Base-by-base conservation (phyloP, 1,139 yeast species). In the Insectozyma bohioensis region DNA sequence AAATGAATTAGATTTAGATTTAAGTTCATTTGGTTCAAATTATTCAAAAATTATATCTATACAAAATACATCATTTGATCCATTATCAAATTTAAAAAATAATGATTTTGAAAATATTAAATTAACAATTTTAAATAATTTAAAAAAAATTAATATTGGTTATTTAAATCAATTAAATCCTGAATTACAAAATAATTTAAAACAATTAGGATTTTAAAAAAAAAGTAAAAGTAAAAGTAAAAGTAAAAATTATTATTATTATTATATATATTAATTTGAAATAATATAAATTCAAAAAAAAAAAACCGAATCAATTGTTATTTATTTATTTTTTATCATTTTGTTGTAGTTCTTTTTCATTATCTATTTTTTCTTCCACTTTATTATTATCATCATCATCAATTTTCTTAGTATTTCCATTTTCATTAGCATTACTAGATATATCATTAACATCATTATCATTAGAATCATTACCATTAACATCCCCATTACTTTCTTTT, bases 21-120 rank as follows among this genome's bases (percentile, higher is more conserved):
- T 80, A 26, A 56, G 75, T 17, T 69, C 94, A 1, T 92, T 88
- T 60, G 97, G 97, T 2, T 82, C 96, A 0, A 78, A 80, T 32
- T 92, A 78, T 57, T 85, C 95, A 30, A 80, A 75, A 51, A 66
- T 92, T 39, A 76, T 75, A 2, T 74, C 86, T 2, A 80, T 90
- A 29, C 68, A 75, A 24, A 59, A 62, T 12, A 74, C 72, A 42
- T 69, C 80, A 5, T 72, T 75, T 45, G 97, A 92, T 55, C 95
- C 97, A 2, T 58, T 80, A 20, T 70, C 79, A 2, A 63, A 49
- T 15, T 45, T 70, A 7, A 57, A 56, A 30, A 65, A 49, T 45
- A 68, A 58, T 34, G 73, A 68, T 42, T 52, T 48, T 31, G 48
- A 43, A 16, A 47, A 58, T 12, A 63, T 69, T 25, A 62, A 56